Percentiles rank a stretch among this genome's conserved stretches.
These are phyloP conservation scores for Erythrobasidium yunnanense DNA, from an alignment of 768 basidiomycete genomes.

Conservation along the genomic window DNA sequence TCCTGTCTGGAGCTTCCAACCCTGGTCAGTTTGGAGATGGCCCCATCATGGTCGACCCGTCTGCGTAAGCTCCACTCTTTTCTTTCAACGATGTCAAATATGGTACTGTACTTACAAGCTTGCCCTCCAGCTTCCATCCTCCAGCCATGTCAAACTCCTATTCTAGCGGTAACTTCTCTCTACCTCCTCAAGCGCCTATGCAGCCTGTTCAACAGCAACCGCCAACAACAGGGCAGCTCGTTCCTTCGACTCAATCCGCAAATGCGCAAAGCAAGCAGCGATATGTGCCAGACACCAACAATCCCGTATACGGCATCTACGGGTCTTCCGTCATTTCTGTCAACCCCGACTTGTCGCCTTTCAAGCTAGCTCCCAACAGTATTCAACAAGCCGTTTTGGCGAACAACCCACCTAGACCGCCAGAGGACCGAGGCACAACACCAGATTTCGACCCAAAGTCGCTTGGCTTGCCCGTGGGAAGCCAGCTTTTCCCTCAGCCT, in stretches of 20 bases:
- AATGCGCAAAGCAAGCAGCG: conserved; percentile 2
- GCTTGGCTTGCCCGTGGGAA: conserved; percentile 29
- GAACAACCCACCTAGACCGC: background rate
- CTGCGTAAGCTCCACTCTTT: background rate
- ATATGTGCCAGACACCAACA: conserved; percentile 21
- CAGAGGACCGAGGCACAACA: conserved; percentile 3
- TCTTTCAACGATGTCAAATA: background rate
- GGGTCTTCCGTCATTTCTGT: conserved; percentile 30
- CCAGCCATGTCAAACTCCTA: background rate
- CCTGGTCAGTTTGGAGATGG: conserved; percentile 19
- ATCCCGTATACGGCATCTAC: conserved; percentile 35
- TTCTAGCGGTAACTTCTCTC: background rate
- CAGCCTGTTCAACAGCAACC: conserved; percentile 7
- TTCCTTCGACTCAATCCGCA: background rate
- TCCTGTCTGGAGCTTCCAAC: conserved; percentile 17
- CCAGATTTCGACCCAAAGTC: conserved; percentile 32
- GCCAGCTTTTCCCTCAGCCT: conserved; percentile 27
- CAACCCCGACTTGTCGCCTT: conserved; percentile 27
- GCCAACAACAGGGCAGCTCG: background rate
- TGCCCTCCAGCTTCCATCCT: background rate
- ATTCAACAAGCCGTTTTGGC: background rate
- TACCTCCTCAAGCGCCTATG: background rate
- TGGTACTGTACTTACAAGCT: background rate
- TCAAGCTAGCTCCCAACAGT: conserved; percentile 1
- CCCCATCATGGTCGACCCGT: conserved; percentile 14